These are phyloP conservation scores for Verbascum thapsus DNA, from an alignment of 257 asterid species.

Conservation along the genomic window DNA sequence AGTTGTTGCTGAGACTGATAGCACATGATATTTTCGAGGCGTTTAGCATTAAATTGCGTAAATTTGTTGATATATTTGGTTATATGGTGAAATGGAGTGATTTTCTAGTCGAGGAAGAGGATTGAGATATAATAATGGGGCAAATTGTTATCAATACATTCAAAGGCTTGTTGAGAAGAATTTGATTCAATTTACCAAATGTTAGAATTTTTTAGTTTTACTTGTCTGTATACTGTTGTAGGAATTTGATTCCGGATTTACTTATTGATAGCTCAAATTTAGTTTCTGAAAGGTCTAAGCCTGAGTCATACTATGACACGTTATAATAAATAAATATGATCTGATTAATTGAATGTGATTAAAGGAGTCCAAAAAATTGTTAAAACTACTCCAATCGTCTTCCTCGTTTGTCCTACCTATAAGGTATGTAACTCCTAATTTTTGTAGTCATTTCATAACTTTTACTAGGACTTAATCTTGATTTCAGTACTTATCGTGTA, in stretches of 20 bases:
- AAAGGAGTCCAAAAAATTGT: too few relatives aligned
- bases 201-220: slow-evolving; percentile 8
- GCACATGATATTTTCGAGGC: slow-evolving; percentile 23
- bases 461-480: too few relatives aligned
- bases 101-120: slow-evolving; percentile 22
- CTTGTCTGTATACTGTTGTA: slow-evolving; percentile 39
- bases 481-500: too few relatives aligned
- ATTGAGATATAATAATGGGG: background rate
- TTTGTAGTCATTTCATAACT: too few relatives aligned
- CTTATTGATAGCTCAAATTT: slow-evolving; percentile 1
- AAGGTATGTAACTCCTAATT: too few relatives aligned
- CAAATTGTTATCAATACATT: slow-evolving; percentile 2
- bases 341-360: too few relatives aligned
- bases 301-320: too few relatives aligned
- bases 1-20: slow-evolving; percentile 36
- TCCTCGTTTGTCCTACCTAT: too few relatives aligned
- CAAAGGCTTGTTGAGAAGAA: slow-evolving; percentile 6
- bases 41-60: slow-evolving; percentile 18
- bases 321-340: too few relatives aligned
- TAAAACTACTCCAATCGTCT: too few relatives aligned
- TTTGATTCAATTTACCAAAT: slow-evolving; percentile 14
- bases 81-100: slow-evolving; percentile 13
- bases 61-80: slow-evolving; percentile 24
- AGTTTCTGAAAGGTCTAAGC: background rate
- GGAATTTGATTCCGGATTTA: background rate